Percentiles rank a stretch among this genome's conserved stretches.
Conservation (phyloP, 1,284 basidiomycete species). For the Bothia castanella region DNA sequence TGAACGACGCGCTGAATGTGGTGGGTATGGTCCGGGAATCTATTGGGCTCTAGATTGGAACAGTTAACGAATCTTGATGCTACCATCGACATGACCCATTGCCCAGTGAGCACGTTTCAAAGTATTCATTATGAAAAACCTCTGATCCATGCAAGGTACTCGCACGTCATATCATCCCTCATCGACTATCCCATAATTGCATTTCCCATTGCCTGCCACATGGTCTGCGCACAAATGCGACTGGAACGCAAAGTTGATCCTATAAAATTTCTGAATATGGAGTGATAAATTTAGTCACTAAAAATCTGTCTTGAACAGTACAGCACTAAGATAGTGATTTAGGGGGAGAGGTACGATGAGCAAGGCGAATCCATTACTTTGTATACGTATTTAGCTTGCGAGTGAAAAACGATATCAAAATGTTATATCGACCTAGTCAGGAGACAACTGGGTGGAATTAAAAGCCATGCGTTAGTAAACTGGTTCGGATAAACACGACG, state of each 20-base stretch:
- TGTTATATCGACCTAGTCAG: too few species aligned
- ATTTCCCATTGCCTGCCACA: too few species aligned
- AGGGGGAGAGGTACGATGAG: neutral
- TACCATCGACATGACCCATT: neutral
- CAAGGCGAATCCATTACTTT: slow-evolving; percentile 1
- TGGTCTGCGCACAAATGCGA: too few species aligned
- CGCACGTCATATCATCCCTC: too few species aligned
- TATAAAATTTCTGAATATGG: too few species aligned
- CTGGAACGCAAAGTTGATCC: too few species aligned
- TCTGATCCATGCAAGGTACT: too few species aligned
- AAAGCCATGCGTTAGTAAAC: neutral
- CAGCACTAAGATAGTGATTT: neutral
- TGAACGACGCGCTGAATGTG: slow-evolving; percentile 13
- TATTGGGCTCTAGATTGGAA: slow-evolving; percentile 3
- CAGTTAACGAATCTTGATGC: too few species aligned
- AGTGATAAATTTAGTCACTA: neutral
- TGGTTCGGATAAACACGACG: neutral
- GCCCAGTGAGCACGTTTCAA: too few species aligned
- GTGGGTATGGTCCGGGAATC: slow-evolving; percentile 13
- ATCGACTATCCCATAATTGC: too few species aligned
- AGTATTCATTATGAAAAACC: too few species aligned
- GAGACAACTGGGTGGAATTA: neutral
- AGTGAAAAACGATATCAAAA: too few species aligned
- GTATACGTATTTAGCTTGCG: neutral
- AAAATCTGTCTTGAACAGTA: neutral